Evolutionary conservation across 1,284 basidiomycete species (phyloP), one percentile per base, ranked within the genome.

Genomic region (Melampsora americana): DNA sequence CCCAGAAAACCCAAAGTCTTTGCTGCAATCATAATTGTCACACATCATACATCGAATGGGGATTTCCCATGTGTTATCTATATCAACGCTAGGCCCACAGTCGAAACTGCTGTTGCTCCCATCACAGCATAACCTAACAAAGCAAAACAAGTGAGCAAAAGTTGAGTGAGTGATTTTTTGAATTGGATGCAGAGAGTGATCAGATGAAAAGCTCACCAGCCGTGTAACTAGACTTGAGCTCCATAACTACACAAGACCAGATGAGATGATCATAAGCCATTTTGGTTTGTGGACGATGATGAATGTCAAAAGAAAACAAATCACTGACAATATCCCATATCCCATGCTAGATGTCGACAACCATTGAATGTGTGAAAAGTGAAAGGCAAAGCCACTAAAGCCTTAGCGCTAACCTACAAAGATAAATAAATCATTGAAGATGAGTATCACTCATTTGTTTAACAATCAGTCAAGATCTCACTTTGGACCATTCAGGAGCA

Each of bases 311-410:
- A n/a, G 28, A 53, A 26, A 56, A 30, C 6, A 26, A 44, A 30
- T 28, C 30, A 87, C 94, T 83, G 81, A 96, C 95, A 90, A 86
- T 90, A 91, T 77, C 90, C 90, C 82, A 87, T 84, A 84, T 99
- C 95, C 95, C 96, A 99, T 32, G 85, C 84, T 81, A 99, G 85
- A 86, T 99, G 95, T 68, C 95, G 88, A 69, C 98, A 78, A 5
- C 95, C 95, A 84, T 98, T 98, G 83, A 89, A 88, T 7, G 88
- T 87, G 85, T 99, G 95, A 88, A 90, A 97, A 42, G 91, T 88
- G 83, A 95, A 93, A 1, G 94, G 92, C 5, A 87, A 86, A 26
- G 92, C 92, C 61, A 95, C 86, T 77, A 91, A 80, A 64, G 87
- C 84, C 84, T 96, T 96, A 78, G 86, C 89, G 11, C 87, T 83